Evolutionary conservation across 2,329 filamentous ascomycete species (phyloP), one percentile per base, ranked within the genome.

Genomic region (Verticillium dahliae): DNA sequence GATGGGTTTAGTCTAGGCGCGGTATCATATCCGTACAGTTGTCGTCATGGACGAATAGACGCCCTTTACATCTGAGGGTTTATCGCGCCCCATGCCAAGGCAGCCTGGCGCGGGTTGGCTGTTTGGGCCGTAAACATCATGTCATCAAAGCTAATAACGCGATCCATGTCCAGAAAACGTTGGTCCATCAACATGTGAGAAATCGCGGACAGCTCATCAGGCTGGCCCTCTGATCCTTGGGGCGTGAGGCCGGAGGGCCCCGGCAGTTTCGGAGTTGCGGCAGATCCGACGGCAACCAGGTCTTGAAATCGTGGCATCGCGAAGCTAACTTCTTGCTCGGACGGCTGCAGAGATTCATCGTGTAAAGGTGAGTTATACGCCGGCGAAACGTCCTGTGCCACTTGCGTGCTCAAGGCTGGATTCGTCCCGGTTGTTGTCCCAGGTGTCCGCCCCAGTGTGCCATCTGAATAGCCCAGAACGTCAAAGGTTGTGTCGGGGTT

Each of bases 141-240:
- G 37, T 75, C 73, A 27, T 74, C 70, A n/a, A 74, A 73, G 14
- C 70, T 73, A 2, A 75, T 75, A 0, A 75, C 65, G 0, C 73
- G 61, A 11, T 75, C 73, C 56, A 74, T 59, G 1, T 71, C 69
- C 62, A 72, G 66, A n/a, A 74, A 74, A 0, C 67, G 60, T 15
- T 74, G 70, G 6, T 74, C 66, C 65, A 73, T 70, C 1, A 74
- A 58, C 27, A 69, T 68, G 1, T 70, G 71, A 0, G 70, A 73
- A 2, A 75, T 75, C 0, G 65, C 63, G 0, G 70, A 70, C 0
- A 73, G 58, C 45, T 70, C 68, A 15, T 73, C 71, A 0, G 63
- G 65, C n/a, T 61, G 62, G 1, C 61, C 60, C 14, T 65, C 64
- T 2, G 59, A 27, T 0, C 64, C 64, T 6, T 61, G 54, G 2